Percentiles rank a stretch among this genome's conserved stretches.
These are phyloP conservation scores for Curvularia verruculosa DNA, from an alignment of 2,329 filamentous ascomycete genomes.

Conservation along the genomic window DNA sequence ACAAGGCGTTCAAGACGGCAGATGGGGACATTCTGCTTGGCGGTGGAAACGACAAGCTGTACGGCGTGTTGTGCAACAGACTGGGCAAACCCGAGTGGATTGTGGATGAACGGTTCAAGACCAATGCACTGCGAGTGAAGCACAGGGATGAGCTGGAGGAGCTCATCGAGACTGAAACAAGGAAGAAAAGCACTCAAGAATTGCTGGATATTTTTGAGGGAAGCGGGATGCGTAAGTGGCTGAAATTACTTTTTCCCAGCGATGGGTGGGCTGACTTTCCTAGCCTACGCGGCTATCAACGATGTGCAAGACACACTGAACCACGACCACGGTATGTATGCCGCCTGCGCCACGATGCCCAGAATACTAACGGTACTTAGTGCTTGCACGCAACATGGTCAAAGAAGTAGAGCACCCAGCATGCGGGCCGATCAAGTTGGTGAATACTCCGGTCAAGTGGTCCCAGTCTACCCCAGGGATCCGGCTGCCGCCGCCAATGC, in stretches of 20 bases:
- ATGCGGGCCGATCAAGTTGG: slow-evolving; percentile 85
- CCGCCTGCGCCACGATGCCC: not conserved
- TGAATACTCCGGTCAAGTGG: slow-evolving; percentile 95
- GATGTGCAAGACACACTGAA: slow-evolving; percentile 84
- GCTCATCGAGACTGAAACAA: slow-evolving; percentile 77
- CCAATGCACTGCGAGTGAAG: slow-evolving; percentile 65
- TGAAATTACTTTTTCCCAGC: not conserved
- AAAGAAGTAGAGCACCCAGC: slow-evolving; percentile 80
- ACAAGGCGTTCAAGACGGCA: slow-evolving; percentile 75
- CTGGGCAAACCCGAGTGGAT: slow-evolving; percentile 66
- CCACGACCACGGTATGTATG: slow-evolving; percentile 74
- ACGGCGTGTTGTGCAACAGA: slow-evolving; percentile 64
- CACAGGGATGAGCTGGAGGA: slow-evolving; percentile 79
- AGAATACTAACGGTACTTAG: slow-evolving; percentile 45
- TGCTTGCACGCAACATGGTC: slow-evolving; percentile 83
- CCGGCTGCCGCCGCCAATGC: slow-evolving; percentile 76
- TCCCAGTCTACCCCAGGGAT: slow-evolving; percentile 80
- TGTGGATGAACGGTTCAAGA: slow-evolving; percentile 61
- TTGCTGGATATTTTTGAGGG: slow-evolving; percentile 89
- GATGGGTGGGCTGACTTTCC: slow-evolving; percentile 12
- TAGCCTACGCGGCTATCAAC: slow-evolving; percentile 86
- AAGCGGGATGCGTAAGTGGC: slow-evolving; percentile 73
- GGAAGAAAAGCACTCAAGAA: slow-evolving; percentile 79
- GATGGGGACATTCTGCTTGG: slow-evolving; percentile 69
- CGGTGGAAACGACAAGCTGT: slow-evolving; percentile 68